Base-by-base conservation (phyloP, 306 rosid genomes). In the Dalbergia oliveri region DNA sequence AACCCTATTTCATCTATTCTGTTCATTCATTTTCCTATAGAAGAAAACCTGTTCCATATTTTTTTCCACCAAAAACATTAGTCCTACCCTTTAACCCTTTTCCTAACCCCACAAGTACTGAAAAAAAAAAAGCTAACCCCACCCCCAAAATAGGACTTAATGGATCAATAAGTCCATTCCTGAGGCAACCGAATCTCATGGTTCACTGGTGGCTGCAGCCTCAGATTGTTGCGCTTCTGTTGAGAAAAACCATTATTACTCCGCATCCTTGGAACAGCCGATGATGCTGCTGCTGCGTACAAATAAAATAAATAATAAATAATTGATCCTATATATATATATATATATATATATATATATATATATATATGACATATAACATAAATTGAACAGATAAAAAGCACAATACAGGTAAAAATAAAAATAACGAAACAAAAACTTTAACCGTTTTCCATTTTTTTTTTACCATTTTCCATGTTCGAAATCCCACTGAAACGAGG, bases 161-260 rank as follows among this genome's bases (percentile, higher is more conserved):
- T 13, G 2, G 59, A 50, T 84, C 67, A 90, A 26, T 93, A 93
- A 41, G 94, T 88, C 97, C 97, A 93, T 51, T 94, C 98, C 31
- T 81, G 88, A 4, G 98, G 98, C 10, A 94, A 84, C 73, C 82
- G 82, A 69, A 92, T 85, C 76, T 91, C 97, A 19, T 83, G 87
- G 81, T 54, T 89, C 70, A 44, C 67, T 8, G 51, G 78, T 34
- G 84, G 77, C 23, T 77, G 88, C 41, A 62, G 45, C 73, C 49
- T 81, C 4, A 65, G 21, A 54, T 16, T 54, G 75, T 75, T 76
- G 16, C 83, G 81, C 67, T 82, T 91, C 78, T 76, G 93, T 19
- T 78, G 85, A 5, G 85, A 8, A 13, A 33, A 4, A 8, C 60
- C 88, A 19, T 54, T 8, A 11, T 77, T 67, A 18, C 45, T 83